Percentiles rank a stretch among this genome's conserved stretches.
These are phyloP conservation scores for Phytophthora foliorum DNA, from an alignment of 352 stramenopile genomes.

Conservation along the genomic window DNA sequence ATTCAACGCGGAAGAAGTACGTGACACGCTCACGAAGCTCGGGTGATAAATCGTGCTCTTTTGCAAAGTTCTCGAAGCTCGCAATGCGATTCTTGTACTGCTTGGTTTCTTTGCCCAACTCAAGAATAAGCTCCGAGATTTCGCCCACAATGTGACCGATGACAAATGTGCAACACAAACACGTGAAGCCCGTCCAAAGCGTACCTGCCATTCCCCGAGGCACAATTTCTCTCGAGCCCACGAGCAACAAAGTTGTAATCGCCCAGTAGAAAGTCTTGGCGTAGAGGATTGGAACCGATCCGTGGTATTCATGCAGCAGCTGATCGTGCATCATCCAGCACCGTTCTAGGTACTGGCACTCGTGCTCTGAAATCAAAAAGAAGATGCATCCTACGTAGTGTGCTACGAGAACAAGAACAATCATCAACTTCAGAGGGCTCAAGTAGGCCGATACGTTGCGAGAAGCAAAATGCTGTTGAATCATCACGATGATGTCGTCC, in stretches of 20 bases:
- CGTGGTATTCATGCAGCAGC: constrained; percentile 62
- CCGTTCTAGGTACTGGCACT: constrained; percentile 52
- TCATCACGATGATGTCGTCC: constrained; percentile 58
- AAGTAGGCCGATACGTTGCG: constrained; percentile 64
- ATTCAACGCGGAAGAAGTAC: constrained; percentile 69
- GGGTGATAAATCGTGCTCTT: constrained; percentile 57
- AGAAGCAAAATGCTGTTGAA: constrained; percentile 32
- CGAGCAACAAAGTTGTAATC: constrained; percentile 66
- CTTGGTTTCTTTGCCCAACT: constrained; percentile 71
- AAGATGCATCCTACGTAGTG: constrained; percentile 73
- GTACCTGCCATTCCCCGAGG: constrained; percentile 58
- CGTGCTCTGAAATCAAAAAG: constrained; percentile 67
- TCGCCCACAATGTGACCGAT: constrained; percentile 79
- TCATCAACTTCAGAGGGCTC: constrained; percentile 59
- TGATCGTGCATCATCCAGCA: constrained; percentile 71
- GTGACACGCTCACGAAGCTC: constrained; percentile 58
- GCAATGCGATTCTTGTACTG: constrained; percentile 66
- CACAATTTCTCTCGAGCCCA: constrained; percentile 70
- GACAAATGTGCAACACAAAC: constrained; percentile 74
- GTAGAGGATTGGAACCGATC: constrained; percentile 56
- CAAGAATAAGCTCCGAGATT: constrained; percentile 73
- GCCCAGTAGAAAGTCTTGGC: constrained; percentile 76
- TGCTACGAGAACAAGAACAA: constrained; percentile 65
- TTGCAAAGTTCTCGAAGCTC: constrained; percentile 71
- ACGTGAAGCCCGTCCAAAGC: constrained; percentile 61